Evolutionary conservation across 2,329 filamentous ascomycete genomes (phyloP).

Genomic region (Colletotrichum theobromicola): DNA sequence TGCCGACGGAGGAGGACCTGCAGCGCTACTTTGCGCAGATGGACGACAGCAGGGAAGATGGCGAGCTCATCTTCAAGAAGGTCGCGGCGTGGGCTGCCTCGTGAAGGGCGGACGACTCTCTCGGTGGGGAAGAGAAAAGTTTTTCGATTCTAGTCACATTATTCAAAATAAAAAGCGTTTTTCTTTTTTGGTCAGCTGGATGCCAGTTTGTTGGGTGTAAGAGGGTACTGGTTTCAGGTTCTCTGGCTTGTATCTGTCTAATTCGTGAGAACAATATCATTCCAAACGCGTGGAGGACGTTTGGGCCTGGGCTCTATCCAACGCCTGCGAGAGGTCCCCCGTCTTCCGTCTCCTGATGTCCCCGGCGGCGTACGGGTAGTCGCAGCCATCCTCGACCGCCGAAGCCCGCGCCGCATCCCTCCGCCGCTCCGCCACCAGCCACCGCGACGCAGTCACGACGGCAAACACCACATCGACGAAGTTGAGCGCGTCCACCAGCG

Average conservation of each 20-base stretch:
- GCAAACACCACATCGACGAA: background rate
- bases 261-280: background rate
- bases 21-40: constrained; percentile 11
- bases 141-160: background rate
- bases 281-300: background rate
- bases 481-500: background rate
- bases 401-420: background rate
- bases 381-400: background rate
- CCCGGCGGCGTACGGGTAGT: background rate
- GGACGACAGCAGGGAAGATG: background rate
- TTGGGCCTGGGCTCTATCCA: background rate
- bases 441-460: background rate
- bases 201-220: background rate
- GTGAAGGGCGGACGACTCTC: background rate
- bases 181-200: background rate
- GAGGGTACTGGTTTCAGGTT: background rate
- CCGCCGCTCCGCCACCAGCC: background rate
- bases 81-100: background rate
- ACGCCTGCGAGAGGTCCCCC: background rate
- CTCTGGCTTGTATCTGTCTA: background rate
- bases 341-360: background rate
- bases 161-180: background rate
- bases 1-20: constrained; percentile 1
- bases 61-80: background rate
- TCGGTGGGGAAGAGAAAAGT: background rate